phyloP scores from a whole-genome alignment of 2,329 filamentous ascomycete species.

The Ophiosphaerella narmari region DNA sequence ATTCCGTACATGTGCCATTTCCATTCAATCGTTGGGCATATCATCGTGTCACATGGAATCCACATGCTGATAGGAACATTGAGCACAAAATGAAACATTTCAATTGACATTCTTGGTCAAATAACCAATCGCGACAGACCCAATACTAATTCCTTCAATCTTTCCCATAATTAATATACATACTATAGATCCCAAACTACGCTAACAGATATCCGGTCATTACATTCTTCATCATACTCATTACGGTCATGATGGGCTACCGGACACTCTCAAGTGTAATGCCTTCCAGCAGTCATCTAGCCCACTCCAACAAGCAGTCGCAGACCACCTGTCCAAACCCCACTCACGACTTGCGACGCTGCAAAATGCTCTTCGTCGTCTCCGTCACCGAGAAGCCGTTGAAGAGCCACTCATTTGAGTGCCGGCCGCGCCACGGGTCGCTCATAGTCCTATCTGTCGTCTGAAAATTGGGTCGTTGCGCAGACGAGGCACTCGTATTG shows the following conservation, averaged over 20 bases:
- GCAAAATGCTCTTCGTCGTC: slow-evolving; percentile 36
- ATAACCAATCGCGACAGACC: no score
- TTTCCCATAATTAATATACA: slow-evolving; percentile 7
- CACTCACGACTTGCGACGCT: slow-evolving; percentile 25
- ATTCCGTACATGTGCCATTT: no score
- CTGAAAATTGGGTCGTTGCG: slow-evolving; percentile 29
- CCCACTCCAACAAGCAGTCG: slow-evolving; percentile 3
- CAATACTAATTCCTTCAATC: not conserved
- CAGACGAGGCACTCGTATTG: slow-evolving; percentile 19
- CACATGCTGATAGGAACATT: no score
- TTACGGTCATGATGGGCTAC: slow-evolving; percentile 17
- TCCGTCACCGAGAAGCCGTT: slow-evolving; percentile 45
- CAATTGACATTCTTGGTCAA: no score
- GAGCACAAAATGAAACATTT: no score
- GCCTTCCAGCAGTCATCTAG: slow-evolving; percentile 23
- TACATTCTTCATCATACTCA: slow-evolving; percentile 8
- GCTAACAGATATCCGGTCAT: not conserved
- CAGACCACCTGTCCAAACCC: not conserved
- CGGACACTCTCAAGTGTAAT: slow-evolving; percentile 27
- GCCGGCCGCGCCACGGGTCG: slow-evolving; percentile 43
- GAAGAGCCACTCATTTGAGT: slow-evolving; percentile 48
- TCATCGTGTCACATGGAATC: no score
- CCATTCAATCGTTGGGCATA: no score
- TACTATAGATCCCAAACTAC: not conserved
- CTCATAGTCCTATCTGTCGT: slow-evolving; percentile 31